phyloP scores from a whole-genome alignment of 495 filamentous ascomycete species.

The Melanomma pulvis-pyrius region DNA sequence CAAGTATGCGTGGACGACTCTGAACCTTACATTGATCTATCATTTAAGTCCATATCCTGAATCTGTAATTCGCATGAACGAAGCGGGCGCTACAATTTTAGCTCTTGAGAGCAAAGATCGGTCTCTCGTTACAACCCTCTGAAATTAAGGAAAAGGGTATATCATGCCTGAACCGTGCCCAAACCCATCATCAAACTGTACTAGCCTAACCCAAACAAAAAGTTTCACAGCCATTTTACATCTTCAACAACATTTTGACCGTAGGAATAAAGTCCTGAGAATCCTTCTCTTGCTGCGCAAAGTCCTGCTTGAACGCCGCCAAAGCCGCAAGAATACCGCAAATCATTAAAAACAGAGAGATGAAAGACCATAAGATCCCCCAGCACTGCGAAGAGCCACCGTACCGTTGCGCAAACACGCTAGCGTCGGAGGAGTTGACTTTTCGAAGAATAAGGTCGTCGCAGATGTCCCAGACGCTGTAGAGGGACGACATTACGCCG shows the following conservation, averaged over 20 bases:
- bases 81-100: no score
- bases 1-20: neutral
- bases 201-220: neutral
- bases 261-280: slow-evolving; percentile 69
- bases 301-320: slow-evolving; percentile 72
- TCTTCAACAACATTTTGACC: slow-evolving; percentile 25
- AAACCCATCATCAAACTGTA: neutral
- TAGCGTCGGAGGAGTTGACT: slow-evolving; percentile 80
- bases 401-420: slow-evolving; percentile 75
- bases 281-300: slow-evolving; percentile 67
- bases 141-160: slow-evolving; percentile 13
- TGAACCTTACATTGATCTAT: no score
- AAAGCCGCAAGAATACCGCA: slow-evolving; percentile 71
- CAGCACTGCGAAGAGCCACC: slow-evolving; percentile 81
- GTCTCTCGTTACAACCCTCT: no score
- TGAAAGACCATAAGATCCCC: slow-evolving; percentile 76
- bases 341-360: slow-evolving; percentile 70
- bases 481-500: slow-evolving; percentile 75
- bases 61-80: no score
- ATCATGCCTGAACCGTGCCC: neutral
- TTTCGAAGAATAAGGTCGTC: slow-evolving; percentile 83
- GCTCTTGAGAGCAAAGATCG: neutral
- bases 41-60: no score
- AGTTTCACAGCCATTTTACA: neutral
- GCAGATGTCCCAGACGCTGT: slow-evolving; percentile 86